Evolutionary conservation across 148 eudicot species (phyloP).

Genomic region (Rhododendron vialii): DNA sequence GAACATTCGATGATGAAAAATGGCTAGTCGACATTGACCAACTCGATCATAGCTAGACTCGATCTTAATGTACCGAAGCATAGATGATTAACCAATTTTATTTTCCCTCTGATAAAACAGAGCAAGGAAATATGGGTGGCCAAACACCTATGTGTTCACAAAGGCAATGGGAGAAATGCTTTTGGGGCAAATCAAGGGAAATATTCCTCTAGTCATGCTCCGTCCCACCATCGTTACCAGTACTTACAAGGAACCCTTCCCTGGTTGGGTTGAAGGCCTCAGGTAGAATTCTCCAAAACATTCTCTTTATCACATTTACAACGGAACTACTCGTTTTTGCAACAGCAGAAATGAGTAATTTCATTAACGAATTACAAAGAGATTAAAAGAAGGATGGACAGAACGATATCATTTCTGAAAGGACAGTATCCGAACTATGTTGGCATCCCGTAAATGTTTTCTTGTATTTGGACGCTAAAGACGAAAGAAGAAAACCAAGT

Average conservation of each 20-base stretch:
- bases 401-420: not conserved
- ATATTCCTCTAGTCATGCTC: slow-evolving; percentile 57
- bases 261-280: slow-evolving; percentile 96
- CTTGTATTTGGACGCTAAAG: not conserved
- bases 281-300: slow-evolving; percentile 30
- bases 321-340: not conserved
- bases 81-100: not conserved
- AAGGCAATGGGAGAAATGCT: slow-evolving; percentile 93
- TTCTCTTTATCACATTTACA: not conserved
- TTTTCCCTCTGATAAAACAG: slow-evolving; percentile 16
- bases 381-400: not conserved
- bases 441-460: not conserved
- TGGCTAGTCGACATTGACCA: too few relatives aligned
- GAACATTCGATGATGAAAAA: not conserved
- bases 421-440: not conserved
- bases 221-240: slow-evolving; percentile 86
- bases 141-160: slow-evolving; percentile 85
- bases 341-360: not conserved
- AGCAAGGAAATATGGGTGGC: slow-evolving; percentile 83
- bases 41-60: not conserved
- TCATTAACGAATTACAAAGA: not conserved
- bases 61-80: not conserved
- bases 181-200: slow-evolving; percentile 40
- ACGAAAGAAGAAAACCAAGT: not conserved
- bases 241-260: slow-evolving; percentile 81